Evolutionary conservation across 1,284 basidiomycete species (phyloP).

Genomic region (Ganoderma resinaceum): DNA sequence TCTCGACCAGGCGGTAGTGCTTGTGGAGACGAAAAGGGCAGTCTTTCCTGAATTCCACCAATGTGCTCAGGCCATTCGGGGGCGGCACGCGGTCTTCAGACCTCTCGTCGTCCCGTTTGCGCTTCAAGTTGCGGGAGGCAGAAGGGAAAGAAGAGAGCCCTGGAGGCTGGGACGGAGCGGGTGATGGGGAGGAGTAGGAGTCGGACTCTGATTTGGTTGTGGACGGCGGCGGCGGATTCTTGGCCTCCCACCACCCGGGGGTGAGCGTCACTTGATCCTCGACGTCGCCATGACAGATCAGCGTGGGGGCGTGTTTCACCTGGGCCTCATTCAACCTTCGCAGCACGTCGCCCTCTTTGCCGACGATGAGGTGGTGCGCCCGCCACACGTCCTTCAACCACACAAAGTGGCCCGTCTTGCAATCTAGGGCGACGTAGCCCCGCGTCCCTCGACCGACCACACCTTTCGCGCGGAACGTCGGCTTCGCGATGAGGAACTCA

Average conservation of each 20-base stretch:
- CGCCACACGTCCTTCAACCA: slow-evolving; percentile 30
- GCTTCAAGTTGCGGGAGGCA: neutral
- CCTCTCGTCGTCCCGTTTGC: neutral
- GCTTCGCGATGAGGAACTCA: slow-evolving; percentile 7
- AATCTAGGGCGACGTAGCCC: slow-evolving; percentile 21
- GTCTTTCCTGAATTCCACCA: neutral
- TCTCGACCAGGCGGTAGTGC: slow-evolving; percentile 26
- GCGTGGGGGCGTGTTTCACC: slow-evolving; percentile 18
- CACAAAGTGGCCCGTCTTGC: slow-evolving; percentile 10
- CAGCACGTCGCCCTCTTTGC: slow-evolving; percentile 19
- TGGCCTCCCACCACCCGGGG: slow-evolving; percentile 1
- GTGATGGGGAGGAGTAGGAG: neutral
- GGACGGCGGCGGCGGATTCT: neutral
- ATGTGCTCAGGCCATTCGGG: neutral
- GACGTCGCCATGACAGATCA: slow-evolving; percentile 26
- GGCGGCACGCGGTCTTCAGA: neutral
- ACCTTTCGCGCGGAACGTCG: slow-evolving; percentile 11
- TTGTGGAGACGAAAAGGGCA: neutral
- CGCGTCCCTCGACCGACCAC: slow-evolving; percentile 22
- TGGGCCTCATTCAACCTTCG: slow-evolving; percentile 8
- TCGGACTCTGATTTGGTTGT: neutral
- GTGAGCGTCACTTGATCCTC: slow-evolving; percentile 14
- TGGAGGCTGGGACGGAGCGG: neutral
- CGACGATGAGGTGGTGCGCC: slow-evolving; percentile 11
- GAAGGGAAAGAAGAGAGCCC: neutral